Evolutionary conservation across 257 asterid genomes (phyloP).

Genomic region (Forsythia suspensa): DNA sequence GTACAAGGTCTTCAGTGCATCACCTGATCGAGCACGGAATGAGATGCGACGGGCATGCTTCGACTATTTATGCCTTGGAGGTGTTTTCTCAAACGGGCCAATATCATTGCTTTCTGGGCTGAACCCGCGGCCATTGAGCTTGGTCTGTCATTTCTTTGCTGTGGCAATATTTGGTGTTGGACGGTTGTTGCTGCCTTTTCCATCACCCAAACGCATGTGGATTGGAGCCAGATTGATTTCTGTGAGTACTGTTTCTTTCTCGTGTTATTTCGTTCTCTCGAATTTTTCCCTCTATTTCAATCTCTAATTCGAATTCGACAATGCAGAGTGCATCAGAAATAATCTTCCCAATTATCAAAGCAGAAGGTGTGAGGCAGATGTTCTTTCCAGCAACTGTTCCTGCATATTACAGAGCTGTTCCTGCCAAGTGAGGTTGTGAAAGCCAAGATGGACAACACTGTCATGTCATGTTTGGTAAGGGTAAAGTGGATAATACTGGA

Average conservation of each 20-base stretch:
- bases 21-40: slow-evolving; percentile 45
- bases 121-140: slow-evolving; percentile 55
- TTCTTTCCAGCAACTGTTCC: slow-evolving; percentile 65
- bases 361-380: slow-evolving; percentile 64
- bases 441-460: background rate
- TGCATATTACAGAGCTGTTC: slow-evolving; percentile 53
- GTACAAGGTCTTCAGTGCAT: slow-evolving; percentile 50
- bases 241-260: slow-evolving; percentile 23
- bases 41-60: slow-evolving; percentile 63
- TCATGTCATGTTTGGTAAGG: background rate
- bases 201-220: slow-evolving; percentile 52
- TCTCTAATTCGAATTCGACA: background rate
- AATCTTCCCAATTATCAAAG: slow-evolving; percentile 61
- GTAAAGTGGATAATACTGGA: background rate
- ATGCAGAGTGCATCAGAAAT: slow-evolving; percentile 54
- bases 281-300: background rate
- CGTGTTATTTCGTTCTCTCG: background rate
- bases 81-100: slow-evolving; percentile 52
- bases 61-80: slow-evolving; percentile 59
- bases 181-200: slow-evolving; percentile 48
- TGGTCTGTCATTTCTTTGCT: slow-evolving; percentile 59
- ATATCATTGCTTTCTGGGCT: slow-evolving; percentile 54
- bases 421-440: slow-evolving; percentile 12
- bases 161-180: slow-evolving; percentile 57
- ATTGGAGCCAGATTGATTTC: slow-evolving; percentile 51